These are phyloP conservation scores for Tolypocladium ovalisporum DNA, from an alignment of 2,329 filamentous ascomycete genomes.

Conservation along the genomic window DNA sequence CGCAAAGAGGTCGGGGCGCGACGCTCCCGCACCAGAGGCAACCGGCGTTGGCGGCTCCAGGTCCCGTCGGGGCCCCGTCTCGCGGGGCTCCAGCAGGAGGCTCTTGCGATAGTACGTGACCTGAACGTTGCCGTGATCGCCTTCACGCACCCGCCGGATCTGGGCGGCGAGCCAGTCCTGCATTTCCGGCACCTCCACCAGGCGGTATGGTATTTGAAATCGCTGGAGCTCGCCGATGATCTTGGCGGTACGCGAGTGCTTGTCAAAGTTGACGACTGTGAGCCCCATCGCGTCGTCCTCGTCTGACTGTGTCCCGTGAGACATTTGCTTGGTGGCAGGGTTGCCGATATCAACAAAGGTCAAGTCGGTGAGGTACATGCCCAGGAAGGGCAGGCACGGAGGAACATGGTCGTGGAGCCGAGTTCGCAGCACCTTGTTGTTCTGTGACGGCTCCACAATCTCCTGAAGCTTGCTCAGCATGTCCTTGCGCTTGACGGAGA, in stretches of 20 bases:
- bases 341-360: constrained; percentile 96
- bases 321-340: constrained; percentile 67
- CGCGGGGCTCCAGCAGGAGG: constrained; percentile 69
- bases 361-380: constrained; percentile 91
- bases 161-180: constrained; percentile 88
- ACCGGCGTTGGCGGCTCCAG: constrained; percentile 21
- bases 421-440: constrained; percentile 77
- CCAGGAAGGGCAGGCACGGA: constrained; percentile 89
- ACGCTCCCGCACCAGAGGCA: constrained; percentile 15
- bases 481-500: constrained; percentile 74
- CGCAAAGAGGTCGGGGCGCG: constrained; percentile 32
- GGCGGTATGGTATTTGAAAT: constrained; percentile 86
- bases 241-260: constrained; percentile 86
- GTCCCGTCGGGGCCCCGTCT: constrained; percentile 26
- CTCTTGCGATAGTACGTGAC: constrained; percentile 69
- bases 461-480: constrained; percentile 67
- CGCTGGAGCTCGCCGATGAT: constrained; percentile 93
- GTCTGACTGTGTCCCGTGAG: constrained; percentile 31
- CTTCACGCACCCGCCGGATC: constrained; percentile 61
- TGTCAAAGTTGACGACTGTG: constrained; percentile 94
- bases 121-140: constrained; percentile 44
- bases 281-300: constrained; percentile 57
- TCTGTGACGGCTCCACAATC: constrained; percentile 83
- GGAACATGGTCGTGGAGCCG: constrained; percentile 78
- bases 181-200: constrained; percentile 74